phyloP scores from a whole-genome alignment of 257 asterid species.

The Nicotiana otophora region DNA sequence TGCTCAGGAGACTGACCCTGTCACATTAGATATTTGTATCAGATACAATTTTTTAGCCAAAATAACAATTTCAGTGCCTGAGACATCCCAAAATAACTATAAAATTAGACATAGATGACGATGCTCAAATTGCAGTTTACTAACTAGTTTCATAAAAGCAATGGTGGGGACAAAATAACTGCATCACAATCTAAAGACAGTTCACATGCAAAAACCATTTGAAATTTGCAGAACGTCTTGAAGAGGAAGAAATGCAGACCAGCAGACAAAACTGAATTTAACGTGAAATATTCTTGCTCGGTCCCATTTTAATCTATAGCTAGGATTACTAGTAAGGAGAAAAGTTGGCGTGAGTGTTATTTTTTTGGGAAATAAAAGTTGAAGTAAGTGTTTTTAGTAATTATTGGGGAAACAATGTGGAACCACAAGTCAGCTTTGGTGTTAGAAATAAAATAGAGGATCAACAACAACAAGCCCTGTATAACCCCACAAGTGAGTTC shows the following conservation, averaged over 20 bases:
- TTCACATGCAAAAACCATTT: conserved; percentile 1
- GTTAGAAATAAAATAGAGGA: not conserved
- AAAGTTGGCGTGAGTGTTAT: not conserved
- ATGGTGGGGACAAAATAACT: not conserved
- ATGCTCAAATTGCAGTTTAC: not conserved
- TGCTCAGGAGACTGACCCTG: conserved; percentile 81
- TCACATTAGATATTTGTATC: conserved; percentile 22
- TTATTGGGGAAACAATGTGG: not conserved
- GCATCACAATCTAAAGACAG: conserved; percentile 2
- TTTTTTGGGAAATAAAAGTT: too few relatives aligned
- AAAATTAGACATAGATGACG: not conserved
- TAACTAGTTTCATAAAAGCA: not conserved
- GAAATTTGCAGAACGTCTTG: not conserved
- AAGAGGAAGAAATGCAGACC: not conserved
- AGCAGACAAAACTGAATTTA: not conserved
- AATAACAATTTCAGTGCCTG: conserved; percentile 1
- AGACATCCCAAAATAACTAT: conserved; percentile 1
- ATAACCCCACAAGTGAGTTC: too few relatives aligned
- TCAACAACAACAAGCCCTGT: too few relatives aligned
- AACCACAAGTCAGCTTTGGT: not conserved
- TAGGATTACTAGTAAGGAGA: not conserved
- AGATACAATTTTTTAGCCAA: not conserved
- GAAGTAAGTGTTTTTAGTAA: not conserved
- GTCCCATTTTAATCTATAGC: not conserved
- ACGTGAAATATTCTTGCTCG: not conserved